Conservation (phyloP, 1,139 yeast species). For the Taphrina populina region DNA sequence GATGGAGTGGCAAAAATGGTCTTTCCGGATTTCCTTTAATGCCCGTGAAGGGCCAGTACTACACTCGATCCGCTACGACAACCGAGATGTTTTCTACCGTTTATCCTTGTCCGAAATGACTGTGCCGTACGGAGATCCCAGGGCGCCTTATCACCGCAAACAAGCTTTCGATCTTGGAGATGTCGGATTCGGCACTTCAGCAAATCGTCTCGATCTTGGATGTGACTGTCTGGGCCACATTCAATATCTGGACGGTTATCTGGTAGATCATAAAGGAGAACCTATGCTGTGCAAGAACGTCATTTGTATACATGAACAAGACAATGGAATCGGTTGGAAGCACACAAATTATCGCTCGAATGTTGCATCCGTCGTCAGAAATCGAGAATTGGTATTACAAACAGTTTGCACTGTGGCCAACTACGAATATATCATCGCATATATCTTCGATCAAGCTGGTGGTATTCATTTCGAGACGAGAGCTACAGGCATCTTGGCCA, state of each 20-base stretch:
- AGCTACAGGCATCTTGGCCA: conserved; percentile 77
- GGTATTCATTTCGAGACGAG: conserved; percentile 73
- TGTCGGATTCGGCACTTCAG: conserved; percentile 82
- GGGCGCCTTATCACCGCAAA: conserved; percentile 76
- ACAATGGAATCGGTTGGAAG: conserved; percentile 72
- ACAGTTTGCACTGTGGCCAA: conserved; percentile 83
- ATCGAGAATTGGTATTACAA: conserved; percentile 67
- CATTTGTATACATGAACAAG: conserved; percentile 80
- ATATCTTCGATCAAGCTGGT: conserved; percentile 81
- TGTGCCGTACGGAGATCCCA: conserved; percentile 80
- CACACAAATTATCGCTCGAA: conserved; percentile 77
- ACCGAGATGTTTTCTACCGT: conserved; percentile 73
- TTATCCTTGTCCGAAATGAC: conserved; percentile 77
- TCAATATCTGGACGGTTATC: conserved; percentile 74
- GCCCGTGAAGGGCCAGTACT: conserved; percentile 81
- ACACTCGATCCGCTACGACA: conserved; percentile 69
- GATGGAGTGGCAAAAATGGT: conserved; percentile 74
- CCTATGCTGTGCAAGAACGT: conserved; percentile 72
- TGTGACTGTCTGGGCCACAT: conserved; percentile 85
- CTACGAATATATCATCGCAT: conserved; percentile 79
- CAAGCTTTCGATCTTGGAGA: conserved; percentile 85
- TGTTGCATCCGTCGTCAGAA: conserved; percentile 66
- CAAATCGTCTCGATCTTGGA: conserved; percentile 72
- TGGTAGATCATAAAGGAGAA: conserved; percentile 64
- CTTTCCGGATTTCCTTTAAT: conserved; percentile 76